Evolutionary conservation across 768 basidiomycete genomes (phyloP), one percentile per base, ranked within the genome.

Genomic region (Pleurotus tuber-regium): DNA sequence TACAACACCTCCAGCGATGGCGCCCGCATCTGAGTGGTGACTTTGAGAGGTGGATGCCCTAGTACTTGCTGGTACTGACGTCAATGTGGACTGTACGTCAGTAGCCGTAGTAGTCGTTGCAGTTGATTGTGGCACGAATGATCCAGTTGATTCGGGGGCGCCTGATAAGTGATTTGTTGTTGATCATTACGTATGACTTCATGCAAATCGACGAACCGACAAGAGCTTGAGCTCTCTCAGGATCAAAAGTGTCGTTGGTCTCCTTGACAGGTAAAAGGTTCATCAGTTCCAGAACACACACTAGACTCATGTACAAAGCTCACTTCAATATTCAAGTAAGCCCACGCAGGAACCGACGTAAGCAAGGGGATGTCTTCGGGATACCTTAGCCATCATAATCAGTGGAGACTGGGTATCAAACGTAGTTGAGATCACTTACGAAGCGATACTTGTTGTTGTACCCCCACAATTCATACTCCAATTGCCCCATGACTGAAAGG

Each of bases 1-100:
- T 1, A 83, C 70, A 6, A 78, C 76, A 16, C 84, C 83, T 18
- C 84, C 85, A 4, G 80, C 78, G 29, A 87, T 84, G 16, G 80
- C 80, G 2, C 83, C 83, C 2, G 78, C 73, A 56, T 79, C 67
- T 8, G 35, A 29, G 18, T 21, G 16, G 14, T 60, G 55, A 29
- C 51, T 53, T 29, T 52, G 53, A 25, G 53, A 39, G 23, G 55
- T 30, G 14, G 55, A 8, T 16, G 52, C 4, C 29, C 35, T 36
- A 24, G 55, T 42, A 24, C 39, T 30, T 11, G 30, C 42, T 16
- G 61, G 28, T 6, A 58, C 50, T 41, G 55, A 41, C 4, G 58
- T 59, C 19, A 59, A 41, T 23, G 61, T 43, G 40, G 49, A 44
- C 7, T 59, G 44, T 35, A 58, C 23, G 29, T 54, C 31, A 14